Evolutionary conservation across 2,329 filamentous ascomycete genomes (phyloP).

Genomic region (Passalora sequoiae): DNA sequence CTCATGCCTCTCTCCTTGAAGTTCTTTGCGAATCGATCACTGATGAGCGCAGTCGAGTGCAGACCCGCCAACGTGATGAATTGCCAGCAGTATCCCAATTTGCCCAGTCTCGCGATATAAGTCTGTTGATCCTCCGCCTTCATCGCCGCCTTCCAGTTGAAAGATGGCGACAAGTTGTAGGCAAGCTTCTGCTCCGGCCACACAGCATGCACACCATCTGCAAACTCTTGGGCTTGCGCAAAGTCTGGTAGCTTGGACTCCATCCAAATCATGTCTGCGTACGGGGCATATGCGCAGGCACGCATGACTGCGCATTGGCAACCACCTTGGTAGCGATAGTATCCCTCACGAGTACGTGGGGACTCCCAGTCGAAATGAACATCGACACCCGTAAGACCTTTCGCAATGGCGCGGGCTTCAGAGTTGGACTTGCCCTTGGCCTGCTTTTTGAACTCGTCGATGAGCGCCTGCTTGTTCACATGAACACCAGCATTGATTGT

Average conservation of each 20-base stretch:
- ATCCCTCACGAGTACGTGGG: conserved; percentile 89
- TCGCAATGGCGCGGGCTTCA: conserved; percentile 76
- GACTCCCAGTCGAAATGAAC: conserved; percentile 93
- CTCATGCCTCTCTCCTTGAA: conserved; percentile 74
- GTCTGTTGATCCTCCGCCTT: conserved; percentile 87
- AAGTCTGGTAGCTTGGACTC: conserved; percentile 95
- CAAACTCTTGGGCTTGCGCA: conserved; percentile 86
- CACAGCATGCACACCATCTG: conserved; percentile 84
- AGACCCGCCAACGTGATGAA: conserved; percentile 99
- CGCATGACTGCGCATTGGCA: conserved; percentile 89
- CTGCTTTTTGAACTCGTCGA: conserved; percentile 60
- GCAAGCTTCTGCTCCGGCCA: conserved; percentile 98
- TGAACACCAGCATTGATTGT: conserved; percentile 66
- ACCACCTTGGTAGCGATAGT: conserved; percentile 87
- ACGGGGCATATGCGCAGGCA: conserved; percentile 86
- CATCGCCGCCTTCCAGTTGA: conserved; percentile 99
- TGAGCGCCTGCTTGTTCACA: conserved; percentile 63
- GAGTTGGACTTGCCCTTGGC: conserved; percentile 78
- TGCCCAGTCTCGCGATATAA: conserved; percentile 83
- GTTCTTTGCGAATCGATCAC: conserved; percentile 78
- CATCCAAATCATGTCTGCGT: conserved; percentile 98
- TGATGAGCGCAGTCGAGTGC: conserved; percentile 91
- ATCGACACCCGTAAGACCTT: conserved; percentile 69
- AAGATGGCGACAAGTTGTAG: conserved; percentile 96
- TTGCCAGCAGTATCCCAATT: conserved; percentile 97